Conservation (phyloP, 768 basidiomycete species). For the Rhodosporidiobolus odoratus region DNA sequence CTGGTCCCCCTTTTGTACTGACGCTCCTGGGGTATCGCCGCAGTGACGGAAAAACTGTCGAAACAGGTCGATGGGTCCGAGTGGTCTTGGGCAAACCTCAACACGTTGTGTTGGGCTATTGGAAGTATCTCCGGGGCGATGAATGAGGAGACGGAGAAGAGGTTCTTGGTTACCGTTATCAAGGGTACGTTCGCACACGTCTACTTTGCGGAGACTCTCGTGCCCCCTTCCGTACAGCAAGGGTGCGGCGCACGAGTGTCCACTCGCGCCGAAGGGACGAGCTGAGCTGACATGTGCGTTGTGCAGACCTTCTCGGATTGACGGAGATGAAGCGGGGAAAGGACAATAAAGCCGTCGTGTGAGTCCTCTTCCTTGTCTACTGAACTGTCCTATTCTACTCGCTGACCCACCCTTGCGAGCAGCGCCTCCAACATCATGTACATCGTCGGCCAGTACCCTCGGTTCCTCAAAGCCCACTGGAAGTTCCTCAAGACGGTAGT, state of each 20-base stretch:
- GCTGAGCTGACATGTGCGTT: neutral
- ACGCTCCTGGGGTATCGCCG: conserved; percentile 23
- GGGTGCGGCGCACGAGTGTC: no score
- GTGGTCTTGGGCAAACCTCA: conserved; percentile 99
- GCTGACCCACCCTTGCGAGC: neutral
- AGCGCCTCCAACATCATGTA: conserved; percentile 57
- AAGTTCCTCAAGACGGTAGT: conserved; percentile 99
- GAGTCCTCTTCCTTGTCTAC: neutral
- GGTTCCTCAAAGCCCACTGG: conserved; percentile 99
- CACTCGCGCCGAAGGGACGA: neutral
- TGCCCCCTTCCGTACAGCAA: neutral
- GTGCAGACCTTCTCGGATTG: conserved; percentile 75
- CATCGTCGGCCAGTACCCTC: conserved; percentile 98
- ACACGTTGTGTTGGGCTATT: conserved; percentile 99
- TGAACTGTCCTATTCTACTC: neutral
- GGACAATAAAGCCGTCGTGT: conserved; percentile 97
- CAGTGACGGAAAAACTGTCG: conserved; percentile 84
- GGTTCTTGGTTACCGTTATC: conserved; percentile 97
- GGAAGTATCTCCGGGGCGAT: conserved; percentile 98
- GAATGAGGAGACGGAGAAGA: conserved; percentile 99
- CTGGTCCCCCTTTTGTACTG: neutral
- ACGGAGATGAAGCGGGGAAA: conserved; percentile 98
- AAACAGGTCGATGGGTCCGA: conserved; percentile 80
- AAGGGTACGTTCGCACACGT: conserved; percentile 51
- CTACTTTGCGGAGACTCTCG: no score